Conservation (phyloP, 2,329 filamentous ascomycete genomes). For the Penicillium sp. region DNA sequence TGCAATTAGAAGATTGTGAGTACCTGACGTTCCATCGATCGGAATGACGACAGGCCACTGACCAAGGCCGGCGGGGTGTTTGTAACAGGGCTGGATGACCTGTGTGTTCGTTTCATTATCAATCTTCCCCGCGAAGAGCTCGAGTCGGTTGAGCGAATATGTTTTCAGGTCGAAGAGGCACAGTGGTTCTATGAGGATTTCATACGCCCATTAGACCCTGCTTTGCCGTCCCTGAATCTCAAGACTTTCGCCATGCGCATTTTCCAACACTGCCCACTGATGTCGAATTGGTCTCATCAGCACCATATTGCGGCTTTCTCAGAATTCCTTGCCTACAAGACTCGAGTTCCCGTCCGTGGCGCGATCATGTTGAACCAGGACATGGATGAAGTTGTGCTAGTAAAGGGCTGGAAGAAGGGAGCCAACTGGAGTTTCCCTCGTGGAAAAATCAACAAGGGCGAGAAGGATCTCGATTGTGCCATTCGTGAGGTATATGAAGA, state of each 20-base stretch:
- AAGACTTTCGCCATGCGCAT: conserved; percentile 85
- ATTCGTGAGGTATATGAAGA: conserved; percentile 95
- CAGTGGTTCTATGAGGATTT: conserved; percentile 99
- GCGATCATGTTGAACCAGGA: conserved; percentile 87
- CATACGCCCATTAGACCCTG: conserved; percentile 83
- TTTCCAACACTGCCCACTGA: conserved; percentile 89
- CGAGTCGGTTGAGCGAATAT: conserved; percentile 86
- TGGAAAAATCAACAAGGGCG: conserved; percentile 98
- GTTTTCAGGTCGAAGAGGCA: conserved; percentile 97
- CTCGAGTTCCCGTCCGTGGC: conserved; percentile 86
- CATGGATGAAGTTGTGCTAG: conserved; percentile 93
- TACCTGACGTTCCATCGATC: conserved; percentile 17
- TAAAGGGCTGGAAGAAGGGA: conserved; percentile 97
- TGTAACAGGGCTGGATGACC: conserved; percentile 82
- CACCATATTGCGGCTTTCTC: conserved; percentile 83
- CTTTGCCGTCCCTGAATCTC: conserved; percentile 80
- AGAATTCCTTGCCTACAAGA: conserved; percentile 93
- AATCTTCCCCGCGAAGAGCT: conserved; percentile 93
- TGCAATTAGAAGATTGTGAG: conserved; percentile 87
- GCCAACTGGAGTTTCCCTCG: conserved; percentile 95
- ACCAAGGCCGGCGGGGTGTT: conserved; percentile 16
- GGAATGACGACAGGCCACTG: conserved; percentile 18
- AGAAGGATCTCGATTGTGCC: conserved; percentile 90
- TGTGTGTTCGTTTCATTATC: conserved; percentile 97
- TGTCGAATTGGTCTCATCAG: conserved; percentile 76